A percentile compares a stretch with the other conserved stretches of the same genome.
Evolutionary conservation across 2,329 filamentous ascomycete genomes (phyloP).

Genomic region (Metarhizium rileyi): DNA sequence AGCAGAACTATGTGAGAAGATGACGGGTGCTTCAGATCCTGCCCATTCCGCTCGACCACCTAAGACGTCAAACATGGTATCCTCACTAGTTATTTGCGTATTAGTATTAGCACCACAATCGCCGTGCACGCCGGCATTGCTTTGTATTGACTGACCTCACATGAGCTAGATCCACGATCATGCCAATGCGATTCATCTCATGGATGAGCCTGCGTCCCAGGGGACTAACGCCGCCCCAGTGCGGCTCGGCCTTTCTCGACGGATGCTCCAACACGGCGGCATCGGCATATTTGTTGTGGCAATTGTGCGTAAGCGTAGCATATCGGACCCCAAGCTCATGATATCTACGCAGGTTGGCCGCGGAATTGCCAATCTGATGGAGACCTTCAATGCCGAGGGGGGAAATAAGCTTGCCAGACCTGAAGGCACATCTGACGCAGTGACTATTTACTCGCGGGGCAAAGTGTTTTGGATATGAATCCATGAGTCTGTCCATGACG

Average conservation of each 20-base stretch:
- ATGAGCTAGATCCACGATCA: constrained; percentile 81
- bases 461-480: constrained; percentile 58
- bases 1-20: constrained; percentile 82
- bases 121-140: too few species aligned
- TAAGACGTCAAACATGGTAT: constrained; percentile 80
- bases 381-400: constrained; percentile 65
- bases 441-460: constrained; percentile 41
- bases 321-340: constrained; percentile 76
- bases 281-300: constrained; percentile 83
- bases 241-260: constrained; percentile 40
- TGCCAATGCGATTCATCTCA: constrained; percentile 71
- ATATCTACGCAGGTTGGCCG: constrained; percentile 65
- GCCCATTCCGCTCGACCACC: constrained; percentile 52
- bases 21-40: constrained; percentile 70
- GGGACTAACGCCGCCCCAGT: constrained; percentile 63
- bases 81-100: constrained; percentile 39
- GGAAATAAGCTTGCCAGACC: constrained; percentile 57
- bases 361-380: constrained; percentile 85
- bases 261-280: constrained; percentile 57
- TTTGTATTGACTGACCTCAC: constrained; percentile 26
- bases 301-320: constrained; percentile 85
- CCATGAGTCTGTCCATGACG: constrained; percentile 55
- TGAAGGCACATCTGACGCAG: constrained; percentile 69
- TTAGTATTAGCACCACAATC: neutral
- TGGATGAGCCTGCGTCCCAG: constrained; percentile 58